Percentiles rank a stretch among this genome's conserved stretches.
phyloP scores from a whole-genome alignment of 208 protist species.

The Vickermania spadyakhi region DNA sequence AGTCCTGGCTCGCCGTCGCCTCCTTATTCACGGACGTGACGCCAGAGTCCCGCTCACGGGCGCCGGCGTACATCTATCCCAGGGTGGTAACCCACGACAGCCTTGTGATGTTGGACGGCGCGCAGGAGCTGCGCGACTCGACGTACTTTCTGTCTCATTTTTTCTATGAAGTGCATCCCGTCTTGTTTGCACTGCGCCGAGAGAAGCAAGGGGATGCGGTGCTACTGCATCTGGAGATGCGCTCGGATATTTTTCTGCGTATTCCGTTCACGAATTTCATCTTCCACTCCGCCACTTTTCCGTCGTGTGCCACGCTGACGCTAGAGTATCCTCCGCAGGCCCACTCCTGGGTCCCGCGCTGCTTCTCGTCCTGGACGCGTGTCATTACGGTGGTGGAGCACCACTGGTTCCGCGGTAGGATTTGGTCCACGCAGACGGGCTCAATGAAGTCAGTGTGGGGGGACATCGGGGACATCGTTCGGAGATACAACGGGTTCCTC shows the following conservation, averaged over 20 bases:
- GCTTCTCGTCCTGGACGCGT: background rate
- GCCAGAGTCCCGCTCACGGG: constrained; percentile 11
- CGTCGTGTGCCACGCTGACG: constrained; percentile 37
- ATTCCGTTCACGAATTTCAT: constrained; percentile 33
- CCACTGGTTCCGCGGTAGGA: constrained; percentile 63
- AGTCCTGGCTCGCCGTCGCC: constrained; percentile 29
- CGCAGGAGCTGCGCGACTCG: constrained; percentile 37
- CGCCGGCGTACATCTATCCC: constrained; percentile 20
- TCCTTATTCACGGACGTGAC: constrained; percentile 2
- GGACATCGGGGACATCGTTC: constrained; percentile 52
- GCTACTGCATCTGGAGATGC: constrained; percentile 48
- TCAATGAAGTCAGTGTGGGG: constrained; percentile 38
- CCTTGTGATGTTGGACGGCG: constrained; percentile 34
- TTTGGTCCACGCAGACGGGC: constrained; percentile 43
- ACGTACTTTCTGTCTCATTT: constrained; percentile 27
- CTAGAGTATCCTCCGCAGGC: constrained; percentile 20
- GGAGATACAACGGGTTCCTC: constrained; percentile 58
- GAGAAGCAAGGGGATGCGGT: constrained; percentile 33
- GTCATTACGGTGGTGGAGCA: constrained; percentile 48
- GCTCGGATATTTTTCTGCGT: constrained; percentile 19
- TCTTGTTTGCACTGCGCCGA: constrained; percentile 36
- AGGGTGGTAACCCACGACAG: constrained; percentile 42
- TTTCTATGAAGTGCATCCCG: constrained; percentile 18
- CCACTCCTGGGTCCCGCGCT: no score
- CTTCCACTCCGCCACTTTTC: constrained; percentile 13